These are phyloP conservation scores for Tirmania nivea DNA, from an alignment of 495 filamentous ascomycete species.

Conservation along the genomic window DNA sequence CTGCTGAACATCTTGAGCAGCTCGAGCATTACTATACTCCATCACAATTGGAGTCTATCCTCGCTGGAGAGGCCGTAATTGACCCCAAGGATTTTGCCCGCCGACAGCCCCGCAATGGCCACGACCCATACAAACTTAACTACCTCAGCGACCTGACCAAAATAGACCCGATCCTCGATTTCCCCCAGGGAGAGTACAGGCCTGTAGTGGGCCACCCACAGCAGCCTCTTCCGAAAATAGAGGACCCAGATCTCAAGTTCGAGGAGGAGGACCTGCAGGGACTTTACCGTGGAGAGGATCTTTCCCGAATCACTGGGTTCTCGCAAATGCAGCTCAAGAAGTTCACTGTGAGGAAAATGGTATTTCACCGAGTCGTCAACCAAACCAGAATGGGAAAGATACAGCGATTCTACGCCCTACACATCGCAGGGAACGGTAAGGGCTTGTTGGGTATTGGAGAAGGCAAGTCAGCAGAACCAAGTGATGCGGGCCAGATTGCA, in stretches of 20 bases:
- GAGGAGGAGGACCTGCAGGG: constrained; percentile 32
- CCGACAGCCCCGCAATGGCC: constrained; percentile 42
- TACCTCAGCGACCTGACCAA: constrained; percentile 77
- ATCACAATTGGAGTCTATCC: constrained; percentile 61
- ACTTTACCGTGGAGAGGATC: constrained; percentile 8
- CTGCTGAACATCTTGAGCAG: constrained; percentile 38
- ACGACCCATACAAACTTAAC: constrained; percentile 44
- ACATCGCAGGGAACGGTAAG: constrained; percentile 62
- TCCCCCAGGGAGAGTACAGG: constrained; percentile 31
- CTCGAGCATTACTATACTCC: constrained; percentile 50
- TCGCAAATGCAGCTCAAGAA: constrained; percentile 30
- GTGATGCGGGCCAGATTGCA: constrained; percentile 43
- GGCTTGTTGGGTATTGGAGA: constrained; percentile 75
- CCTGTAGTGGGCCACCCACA: constrained; percentile 14
- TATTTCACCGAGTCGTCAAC: constrained; percentile 55
- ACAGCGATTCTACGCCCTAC: constrained; percentile 40
- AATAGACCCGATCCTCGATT: constrained; percentile 56
- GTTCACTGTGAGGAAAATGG: constrained; percentile 41
- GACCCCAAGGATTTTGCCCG: constrained; percentile 48
- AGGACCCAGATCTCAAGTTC: constrained; percentile 16
- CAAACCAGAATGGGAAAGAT: constrained; percentile 95
- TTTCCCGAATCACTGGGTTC: constrained; percentile 40
- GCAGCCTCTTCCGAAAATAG: constrained; percentile 20
- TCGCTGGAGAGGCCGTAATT: constrained; percentile 68
- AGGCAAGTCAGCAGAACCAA: constrained; percentile 56